Evolutionary conservation across 2,329 filamentous ascomycete species (phyloP), one percentile per base, ranked within the genome.

Genomic region (Aspergillus puulaauensis): DNA sequence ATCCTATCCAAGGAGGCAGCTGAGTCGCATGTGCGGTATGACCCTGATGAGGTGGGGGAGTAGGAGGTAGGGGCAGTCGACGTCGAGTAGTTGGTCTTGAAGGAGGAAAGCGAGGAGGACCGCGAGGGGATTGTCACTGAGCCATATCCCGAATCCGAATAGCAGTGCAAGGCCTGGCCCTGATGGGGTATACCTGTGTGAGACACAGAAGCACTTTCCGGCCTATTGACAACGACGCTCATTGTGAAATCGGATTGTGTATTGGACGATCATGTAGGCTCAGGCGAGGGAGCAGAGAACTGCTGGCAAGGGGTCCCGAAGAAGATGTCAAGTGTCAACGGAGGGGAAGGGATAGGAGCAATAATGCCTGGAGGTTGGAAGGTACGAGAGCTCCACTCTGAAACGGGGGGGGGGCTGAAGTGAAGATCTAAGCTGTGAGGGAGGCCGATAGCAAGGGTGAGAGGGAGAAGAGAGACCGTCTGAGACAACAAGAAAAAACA

Each of bases 171-270:
- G 41, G 56, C 59, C 43, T 66, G 61, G 55, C 56, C 70, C 64
- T 37, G 35, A 52, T 70, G 65, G 37, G 66, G 60, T 40, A 67
- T 66, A 12, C 66, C 57, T 33, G 62, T 62, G 57, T 70, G 73
- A 39, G 73, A 62, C 64, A 70, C 68, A 66, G 65, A 66, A 64
- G 69, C 61, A 63, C 59, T 68, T 56, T 73, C 70, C 27, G 72
- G 70, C 70, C 71, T 73, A 67, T 69, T 74, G 60, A 72, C 72
- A 56, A 76, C 68, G 56, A 74, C 71, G 62, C 70, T 77, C 75
- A 77, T 77, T 41, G 56, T 70, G 68, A 65, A 61, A 47, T 37
- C 44, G 31, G 27, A 24, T 52, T 55, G 50, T 46, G 58, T 55
- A 58, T 63, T 57, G 50, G 56, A 59, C 39, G 52, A 57, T 56